phyloP scores from a whole-genome alignment of 352 stramenopile species.

The Pythium volutum region DNA sequence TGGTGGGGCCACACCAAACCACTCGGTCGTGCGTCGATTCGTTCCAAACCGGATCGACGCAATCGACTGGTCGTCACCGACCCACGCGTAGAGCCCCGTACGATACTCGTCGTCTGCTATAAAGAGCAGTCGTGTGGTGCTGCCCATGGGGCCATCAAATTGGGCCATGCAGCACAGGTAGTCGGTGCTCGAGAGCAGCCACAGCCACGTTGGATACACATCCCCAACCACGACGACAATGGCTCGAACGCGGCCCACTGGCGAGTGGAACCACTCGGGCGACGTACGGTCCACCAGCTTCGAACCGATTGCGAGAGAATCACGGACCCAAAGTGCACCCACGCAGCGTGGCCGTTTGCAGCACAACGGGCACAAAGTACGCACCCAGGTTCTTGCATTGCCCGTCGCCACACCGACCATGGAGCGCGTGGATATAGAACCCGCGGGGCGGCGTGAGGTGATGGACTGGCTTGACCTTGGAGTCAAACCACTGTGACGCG shows the following conservation, averaged over 20 bases:
- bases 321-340: neutral
- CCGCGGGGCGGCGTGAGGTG: neutral
- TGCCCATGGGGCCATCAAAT: neutral
- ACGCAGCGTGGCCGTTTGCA: neutral
- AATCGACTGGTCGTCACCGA: neutral
- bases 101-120: neutral
- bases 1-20: constrained; percentile 1
- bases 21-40: constrained; percentile 6
- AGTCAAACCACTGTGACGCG: constrained; percentile 6
- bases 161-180: neutral
- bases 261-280: neutral
- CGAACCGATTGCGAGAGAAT: neutral
- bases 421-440: constrained; percentile 6
- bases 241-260: neutral
- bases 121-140: neutral
- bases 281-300: neutral
- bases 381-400: neutral
- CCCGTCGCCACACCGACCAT: neutral
- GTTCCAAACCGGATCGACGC: neutral
- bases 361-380: neutral
- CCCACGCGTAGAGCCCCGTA: neutral
- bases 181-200: neutral
- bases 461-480: neutral
- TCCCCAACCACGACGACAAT: neutral
- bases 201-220: neutral